A percentile compares a stretch with the other conserved stretches of the same genome.
Conservation (phyloP, 768 basidiomycete genomes). For the Tricholoma flavovirens region DNA sequence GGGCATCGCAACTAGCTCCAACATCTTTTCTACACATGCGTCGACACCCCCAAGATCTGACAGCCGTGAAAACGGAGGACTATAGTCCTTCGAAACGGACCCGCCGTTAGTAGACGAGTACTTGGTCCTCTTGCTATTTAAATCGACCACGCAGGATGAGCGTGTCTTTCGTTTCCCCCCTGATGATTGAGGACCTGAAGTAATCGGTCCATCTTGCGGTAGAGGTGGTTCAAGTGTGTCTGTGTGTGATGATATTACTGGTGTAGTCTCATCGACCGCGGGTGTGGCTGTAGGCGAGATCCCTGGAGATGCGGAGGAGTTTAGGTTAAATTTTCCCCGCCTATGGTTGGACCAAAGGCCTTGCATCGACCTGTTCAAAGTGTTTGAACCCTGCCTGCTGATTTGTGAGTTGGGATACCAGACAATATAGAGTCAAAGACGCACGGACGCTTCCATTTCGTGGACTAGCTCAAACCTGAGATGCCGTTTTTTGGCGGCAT, state of each 20-base stretch:
- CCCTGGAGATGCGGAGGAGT: slow-evolving; percentile 32
- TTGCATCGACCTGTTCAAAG: slow-evolving; percentile 75
- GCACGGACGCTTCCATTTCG: slow-evolving; percentile 24
- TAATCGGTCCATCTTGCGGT: slow-evolving; percentile 8
- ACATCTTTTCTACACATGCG: slow-evolving; percentile 81
- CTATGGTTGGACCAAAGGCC: slow-evolving; percentile 70
- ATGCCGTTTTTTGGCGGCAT: no score
- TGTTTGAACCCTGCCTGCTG: slow-evolving; percentile 66
- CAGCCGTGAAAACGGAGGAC: slow-evolving; percentile 70
- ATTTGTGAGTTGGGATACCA: slow-evolving; percentile 25
- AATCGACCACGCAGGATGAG: slow-evolving; percentile 43
- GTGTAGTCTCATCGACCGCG: slow-evolving; percentile 16
- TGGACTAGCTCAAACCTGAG: no score
- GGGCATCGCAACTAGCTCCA: slow-evolving; percentile 96
- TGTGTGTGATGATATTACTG: slow-evolving; percentile 16
- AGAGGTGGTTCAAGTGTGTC: slow-evolving; percentile 9
- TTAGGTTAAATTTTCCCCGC: slow-evolving; percentile 63
- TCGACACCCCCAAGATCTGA: slow-evolving; percentile 88
- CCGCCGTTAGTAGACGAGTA: slow-evolving; percentile 22
- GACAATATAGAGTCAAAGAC: slow-evolving; percentile 8
- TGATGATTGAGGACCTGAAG: slow-evolving; percentile 8
- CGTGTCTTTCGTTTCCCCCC: slow-evolving; percentile 62
- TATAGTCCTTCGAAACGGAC: slow-evolving; percentile 52
- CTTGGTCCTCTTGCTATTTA: slow-evolving; percentile 55
- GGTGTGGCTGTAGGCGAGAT: slow-evolving; percentile 21